Conservation (phyloP, 2,329 filamentous ascomycete genomes). For the Hymenoscyphus infarciens region DNA sequence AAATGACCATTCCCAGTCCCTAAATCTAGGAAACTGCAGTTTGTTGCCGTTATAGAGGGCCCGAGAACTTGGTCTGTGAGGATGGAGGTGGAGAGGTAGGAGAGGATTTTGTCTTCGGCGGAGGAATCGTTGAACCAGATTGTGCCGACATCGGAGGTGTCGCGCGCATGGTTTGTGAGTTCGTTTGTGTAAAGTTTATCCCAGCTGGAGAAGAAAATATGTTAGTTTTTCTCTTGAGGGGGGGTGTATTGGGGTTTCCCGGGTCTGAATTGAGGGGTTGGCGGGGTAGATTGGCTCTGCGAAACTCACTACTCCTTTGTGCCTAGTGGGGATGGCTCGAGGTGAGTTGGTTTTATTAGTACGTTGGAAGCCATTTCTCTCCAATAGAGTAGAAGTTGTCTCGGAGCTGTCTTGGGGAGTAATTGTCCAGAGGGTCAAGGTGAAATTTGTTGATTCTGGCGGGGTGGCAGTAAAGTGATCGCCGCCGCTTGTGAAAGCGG, state of each 20-base stretch:
- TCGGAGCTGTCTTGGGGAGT: neutral
- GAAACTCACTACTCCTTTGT: conserved; percentile 80
- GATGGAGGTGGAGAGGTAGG: conserved; percentile 44
- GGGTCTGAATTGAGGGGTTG: neutral
- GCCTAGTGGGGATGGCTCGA: conserved; percentile 73
- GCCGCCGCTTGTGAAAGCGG: conserved; percentile 1
- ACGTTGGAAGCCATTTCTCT: conserved; percentile 27
- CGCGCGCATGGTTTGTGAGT: conserved; percentile 64
- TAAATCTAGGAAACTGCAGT: conserved; percentile 72
- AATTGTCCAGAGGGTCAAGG: neutral
- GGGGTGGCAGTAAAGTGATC: conserved; percentile 4
- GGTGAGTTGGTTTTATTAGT: conserved; percentile 52
- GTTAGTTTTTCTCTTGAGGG: neutral
- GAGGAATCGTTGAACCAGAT: conserved; percentile 95
- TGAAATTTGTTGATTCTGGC: neutral
- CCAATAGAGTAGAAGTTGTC: neutral
- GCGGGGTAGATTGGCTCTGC: neutral
- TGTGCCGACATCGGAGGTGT: conserved; percentile 78
- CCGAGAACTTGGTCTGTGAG: conserved; percentile 21
- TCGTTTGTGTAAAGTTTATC: conserved; percentile 70
- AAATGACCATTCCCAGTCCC: conserved; percentile 94
- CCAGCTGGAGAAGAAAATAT: conserved; percentile 54
- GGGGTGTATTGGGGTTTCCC: neutral
- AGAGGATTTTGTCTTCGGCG: conserved; percentile 76
- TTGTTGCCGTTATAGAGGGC: conserved; percentile 18